Conservation (phyloP, 257 asterid genomes). For the Fraxinus anomala region DNA sequence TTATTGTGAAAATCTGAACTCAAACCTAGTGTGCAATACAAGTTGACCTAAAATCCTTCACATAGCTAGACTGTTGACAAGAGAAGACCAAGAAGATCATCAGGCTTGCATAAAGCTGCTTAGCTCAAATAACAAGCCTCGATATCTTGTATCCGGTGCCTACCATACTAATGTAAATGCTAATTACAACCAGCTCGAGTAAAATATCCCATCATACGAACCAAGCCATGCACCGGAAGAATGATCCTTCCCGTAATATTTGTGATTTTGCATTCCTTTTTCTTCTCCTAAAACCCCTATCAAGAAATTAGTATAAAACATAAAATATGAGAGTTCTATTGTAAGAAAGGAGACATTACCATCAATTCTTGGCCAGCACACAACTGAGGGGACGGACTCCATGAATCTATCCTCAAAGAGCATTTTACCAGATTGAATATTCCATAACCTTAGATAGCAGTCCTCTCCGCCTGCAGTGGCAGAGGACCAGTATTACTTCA, state of each 20-base stretch:
- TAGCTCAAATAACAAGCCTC: background rate
- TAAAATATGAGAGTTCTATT: background rate
- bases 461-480: slow-evolving; percentile 84
- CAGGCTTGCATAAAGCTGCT: background rate
- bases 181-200: slow-evolving; percentile 61
- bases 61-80: background rate
- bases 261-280: slow-evolving; percentile 32
- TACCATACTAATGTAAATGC: background rate
- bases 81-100: background rate
- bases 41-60: background rate
- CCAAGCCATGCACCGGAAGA: slow-evolving; percentile 63
- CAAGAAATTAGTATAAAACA: slow-evolving; percentile 5
- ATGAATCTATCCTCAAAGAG: slow-evolving; percentile 61
- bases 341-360: slow-evolving; percentile 33
- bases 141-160: background rate
- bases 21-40: no score
- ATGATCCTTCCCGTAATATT: slow-evolving; percentile 42
- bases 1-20: no score
- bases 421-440: slow-evolving; percentile 78
- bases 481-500: slow-evolving; percentile 12
- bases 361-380: slow-evolving; percentile 71
- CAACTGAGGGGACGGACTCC: slow-evolving; percentile 65
- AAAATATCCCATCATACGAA: slow-evolving; percentile 62
- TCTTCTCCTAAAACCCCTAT: slow-evolving; percentile 21
- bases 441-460: slow-evolving; percentile 76